Percentiles rank a stretch among this genome's conserved stretches.
Evolutionary conservation across 108 stramenopile species (phyloP).

Genomic region (Nitzschia sp.): DNA sequence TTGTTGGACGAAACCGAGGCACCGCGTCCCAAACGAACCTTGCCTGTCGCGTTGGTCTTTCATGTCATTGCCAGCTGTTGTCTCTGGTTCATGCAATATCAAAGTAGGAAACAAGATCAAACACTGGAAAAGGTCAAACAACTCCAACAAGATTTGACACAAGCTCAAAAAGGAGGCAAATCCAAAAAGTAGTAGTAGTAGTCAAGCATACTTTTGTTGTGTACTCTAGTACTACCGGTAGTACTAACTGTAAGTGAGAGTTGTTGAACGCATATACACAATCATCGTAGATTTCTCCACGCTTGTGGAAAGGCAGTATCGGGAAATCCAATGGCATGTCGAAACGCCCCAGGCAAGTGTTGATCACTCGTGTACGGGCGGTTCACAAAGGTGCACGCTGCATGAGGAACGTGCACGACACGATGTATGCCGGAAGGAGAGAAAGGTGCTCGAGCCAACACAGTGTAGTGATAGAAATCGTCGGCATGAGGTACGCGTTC

Average conservation of each 20-base stretch:
- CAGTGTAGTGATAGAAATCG: conserved; percentile 68
- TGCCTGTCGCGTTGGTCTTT: conserved; percentile 67
- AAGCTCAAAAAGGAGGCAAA: conserved; percentile 10
- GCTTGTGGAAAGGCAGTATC: conserved; percentile 60
- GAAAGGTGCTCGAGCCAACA: conserved; percentile 18
- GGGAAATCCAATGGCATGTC: conserved; percentile 68
- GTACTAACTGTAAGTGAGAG: not conserved
- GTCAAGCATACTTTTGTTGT: no score
- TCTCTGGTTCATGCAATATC: conserved; percentile 53
- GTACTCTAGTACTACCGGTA: no score
- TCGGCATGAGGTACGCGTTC: conserved; percentile 43
- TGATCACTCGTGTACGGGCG: conserved; percentile 59
- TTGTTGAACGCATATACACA: not conserved
- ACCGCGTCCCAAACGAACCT: conserved; percentile 8
- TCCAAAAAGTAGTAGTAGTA: not conserved
- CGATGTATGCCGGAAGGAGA: conserved; percentile 12
- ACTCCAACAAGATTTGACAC: conserved; percentile 29
- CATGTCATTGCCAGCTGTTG: conserved; percentile 52
- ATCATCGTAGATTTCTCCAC: conserved; percentile 50
- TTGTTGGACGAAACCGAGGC: not conserved
- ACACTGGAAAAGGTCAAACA: conserved; percentile 23
- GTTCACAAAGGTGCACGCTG: conserved; percentile 62
- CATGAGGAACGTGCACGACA: conserved; percentile 65
- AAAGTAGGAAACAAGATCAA: conserved; percentile 14
- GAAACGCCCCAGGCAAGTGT: conserved; percentile 55